phyloP scores from a whole-genome alignment of 2,329 filamentous ascomycete species.

The Stagonosporopsis rhizophila region DNA sequence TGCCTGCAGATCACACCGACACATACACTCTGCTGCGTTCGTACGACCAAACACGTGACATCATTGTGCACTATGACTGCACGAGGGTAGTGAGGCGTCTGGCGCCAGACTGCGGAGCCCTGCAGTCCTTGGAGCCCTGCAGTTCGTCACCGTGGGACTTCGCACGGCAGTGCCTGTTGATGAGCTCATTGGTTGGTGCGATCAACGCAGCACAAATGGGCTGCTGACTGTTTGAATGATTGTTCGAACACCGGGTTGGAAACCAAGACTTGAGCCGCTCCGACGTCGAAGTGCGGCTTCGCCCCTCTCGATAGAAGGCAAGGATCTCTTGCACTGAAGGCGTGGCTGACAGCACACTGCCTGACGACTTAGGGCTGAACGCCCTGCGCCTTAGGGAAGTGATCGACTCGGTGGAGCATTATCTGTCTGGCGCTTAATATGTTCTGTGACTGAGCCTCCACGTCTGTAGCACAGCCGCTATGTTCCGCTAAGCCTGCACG shows the following conservation, averaged over 20 bases:
- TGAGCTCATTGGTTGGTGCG: not conserved
- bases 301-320: not conserved
- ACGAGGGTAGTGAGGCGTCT: not conserved
- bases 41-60: not conserved
- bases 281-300: not conserved
- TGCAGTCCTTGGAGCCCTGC: not conserved
- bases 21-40: not conserved
- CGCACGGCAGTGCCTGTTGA: not conserved
- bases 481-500: slow-evolving; percentile 1
- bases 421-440: not conserved
- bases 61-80: not conserved
- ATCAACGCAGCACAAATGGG: not conserved
- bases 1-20: not conserved
- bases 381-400: not conserved
- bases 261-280: no score
- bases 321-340: not conserved
- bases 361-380: not conserved
- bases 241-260: no score
- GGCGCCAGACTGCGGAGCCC: not conserved
- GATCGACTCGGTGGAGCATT: not conserved
- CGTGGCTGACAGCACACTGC: not conserved
- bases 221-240: not conserved
- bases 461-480: slow-evolving; percentile 3
- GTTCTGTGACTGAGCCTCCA: not conserved
- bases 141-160: not conserved